Conservation (phyloP, 441 rosid genomes). For the Eutrema salsugineum region DNA sequence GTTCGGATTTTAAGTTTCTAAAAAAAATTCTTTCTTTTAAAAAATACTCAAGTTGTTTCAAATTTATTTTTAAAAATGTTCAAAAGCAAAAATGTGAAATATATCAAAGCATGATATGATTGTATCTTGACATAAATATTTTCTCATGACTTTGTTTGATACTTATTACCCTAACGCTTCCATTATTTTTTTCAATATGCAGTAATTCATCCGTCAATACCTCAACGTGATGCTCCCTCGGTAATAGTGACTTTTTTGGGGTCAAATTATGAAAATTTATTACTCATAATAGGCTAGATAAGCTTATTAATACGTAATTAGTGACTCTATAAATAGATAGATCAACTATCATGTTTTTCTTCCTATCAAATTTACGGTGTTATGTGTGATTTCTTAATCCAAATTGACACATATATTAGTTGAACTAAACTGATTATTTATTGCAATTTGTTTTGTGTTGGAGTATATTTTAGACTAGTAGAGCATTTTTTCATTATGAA, state of each 20-base stretch:
- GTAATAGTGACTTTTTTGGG: neutral
- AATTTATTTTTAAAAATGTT: neutral
- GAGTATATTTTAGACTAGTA: neutral
- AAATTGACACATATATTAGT: neutral
- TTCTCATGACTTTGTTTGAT: neutral
- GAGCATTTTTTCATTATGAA: neutral
- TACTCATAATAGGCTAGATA: neutral
- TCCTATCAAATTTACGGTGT: neutral
- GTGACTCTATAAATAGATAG: neutral
- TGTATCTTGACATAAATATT: neutral
- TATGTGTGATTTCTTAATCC: neutral
- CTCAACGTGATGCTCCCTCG: conserved; percentile 16
- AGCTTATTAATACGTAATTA: neutral
- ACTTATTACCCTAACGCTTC: neutral
- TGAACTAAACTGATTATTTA: neutral
- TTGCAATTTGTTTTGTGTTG: neutral
- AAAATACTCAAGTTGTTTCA: neutral
- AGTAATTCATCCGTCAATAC: conserved; percentile 16
- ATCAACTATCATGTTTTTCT: neutral
- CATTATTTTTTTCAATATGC: neutral
- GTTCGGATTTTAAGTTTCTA: neutral
- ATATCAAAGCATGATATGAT: neutral
- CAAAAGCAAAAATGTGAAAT: neutral
- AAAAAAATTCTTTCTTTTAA: neutral
- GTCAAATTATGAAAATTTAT: neutral